Evolutionary conservation across 2,329 filamentous ascomycete species (phyloP), one percentile per base, ranked within the genome.

Genomic region (Ilyonectria mors-panacis): DNA sequence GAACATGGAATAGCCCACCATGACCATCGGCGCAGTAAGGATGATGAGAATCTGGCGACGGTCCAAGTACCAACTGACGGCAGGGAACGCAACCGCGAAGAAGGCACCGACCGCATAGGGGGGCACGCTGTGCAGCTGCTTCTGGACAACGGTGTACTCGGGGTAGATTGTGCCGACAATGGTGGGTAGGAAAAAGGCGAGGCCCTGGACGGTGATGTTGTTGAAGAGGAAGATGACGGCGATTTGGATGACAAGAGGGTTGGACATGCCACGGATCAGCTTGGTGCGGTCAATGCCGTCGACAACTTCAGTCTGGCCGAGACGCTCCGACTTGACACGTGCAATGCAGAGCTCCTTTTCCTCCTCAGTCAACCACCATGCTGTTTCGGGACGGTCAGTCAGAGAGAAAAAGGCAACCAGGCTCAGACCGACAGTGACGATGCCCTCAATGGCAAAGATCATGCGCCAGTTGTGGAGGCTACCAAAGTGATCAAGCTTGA

Each of bases 401-500:
- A 93, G 78, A 0, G 89, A 91, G 69, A 91, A 67, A 76, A 91
- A 92, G 8, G 84, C 78, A 30, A 93, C 81, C 6, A 92, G 44
- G 0, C 85, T 83, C 0, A 93, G 79, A 2, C 82, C 81, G 66
- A 79, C 67, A 3, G 82, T 83, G 73, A 93, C 87, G 75, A 92
- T 88, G 23, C 91, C 91, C 76, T 93, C 91, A 17, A 93, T 88
- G 6, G 85, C 86, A 66, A 93, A 93, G 67, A 93, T 92, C 90
- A 92, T 92, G 12, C 90, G 83, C 91, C 91, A 93, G 6, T 78
- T 79, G 50, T 81, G 81, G 1, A 92, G 80, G 13, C 81, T 74
- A 19, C 89, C 90, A 64, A 92, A 86, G 63, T 82, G 77, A 45
- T 85, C 78, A 6, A 93, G 83, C 1, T 83, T 88, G 23, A 92